phyloP scores from a whole-genome alignment of 306 rosid genomes.

The Biancaea sappan region DNA sequence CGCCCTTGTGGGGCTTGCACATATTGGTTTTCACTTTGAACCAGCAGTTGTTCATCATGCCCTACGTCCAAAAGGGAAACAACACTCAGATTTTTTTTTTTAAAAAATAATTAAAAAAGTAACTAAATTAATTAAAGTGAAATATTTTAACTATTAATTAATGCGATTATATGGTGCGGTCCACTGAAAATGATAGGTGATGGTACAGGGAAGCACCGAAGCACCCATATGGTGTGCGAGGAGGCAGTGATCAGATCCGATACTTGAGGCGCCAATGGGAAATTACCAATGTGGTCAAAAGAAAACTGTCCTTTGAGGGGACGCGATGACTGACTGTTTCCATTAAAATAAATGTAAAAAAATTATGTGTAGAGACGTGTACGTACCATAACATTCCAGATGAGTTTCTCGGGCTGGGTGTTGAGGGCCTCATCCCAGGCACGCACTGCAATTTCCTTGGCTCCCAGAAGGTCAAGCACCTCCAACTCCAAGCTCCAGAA shows the following conservation, averaged over 20 bases:
- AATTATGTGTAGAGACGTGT: neutral
- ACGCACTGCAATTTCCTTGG: slow-evolving; percentile 76
- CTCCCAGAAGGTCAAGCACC: slow-evolving; percentile 58
- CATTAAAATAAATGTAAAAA: neutral
- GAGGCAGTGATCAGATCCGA: slow-evolving; percentile 2
- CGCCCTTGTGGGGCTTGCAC: slow-evolving; percentile 66
- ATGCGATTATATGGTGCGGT: neutral
- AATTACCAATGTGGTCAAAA: neutral
- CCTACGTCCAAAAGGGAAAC: slow-evolving; percentile 41
- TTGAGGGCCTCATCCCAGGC: slow-evolving; percentile 88
- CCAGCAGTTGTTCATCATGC: slow-evolving; percentile 98
- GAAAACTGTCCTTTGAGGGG: neutral
- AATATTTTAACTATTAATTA: neutral
- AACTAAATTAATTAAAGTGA: neutral
- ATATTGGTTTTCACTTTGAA: slow-evolving; percentile 69
- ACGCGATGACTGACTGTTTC: neutral
- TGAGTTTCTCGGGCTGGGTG: slow-evolving; percentile 88
- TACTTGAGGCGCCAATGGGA: neutral
- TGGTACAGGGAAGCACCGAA: neutral
- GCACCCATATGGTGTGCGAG: neutral
- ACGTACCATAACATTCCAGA: slow-evolving; percentile 82
- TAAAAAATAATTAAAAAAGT: no score
- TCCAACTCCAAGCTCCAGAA: slow-evolving; percentile 87
- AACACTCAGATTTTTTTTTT: neutral
- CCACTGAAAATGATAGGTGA: slow-evolving; percentile 4